phyloP scores from a whole-genome alignment of 768 basidiomycete genomes.

The Rhizopogon roseolus region DNA sequence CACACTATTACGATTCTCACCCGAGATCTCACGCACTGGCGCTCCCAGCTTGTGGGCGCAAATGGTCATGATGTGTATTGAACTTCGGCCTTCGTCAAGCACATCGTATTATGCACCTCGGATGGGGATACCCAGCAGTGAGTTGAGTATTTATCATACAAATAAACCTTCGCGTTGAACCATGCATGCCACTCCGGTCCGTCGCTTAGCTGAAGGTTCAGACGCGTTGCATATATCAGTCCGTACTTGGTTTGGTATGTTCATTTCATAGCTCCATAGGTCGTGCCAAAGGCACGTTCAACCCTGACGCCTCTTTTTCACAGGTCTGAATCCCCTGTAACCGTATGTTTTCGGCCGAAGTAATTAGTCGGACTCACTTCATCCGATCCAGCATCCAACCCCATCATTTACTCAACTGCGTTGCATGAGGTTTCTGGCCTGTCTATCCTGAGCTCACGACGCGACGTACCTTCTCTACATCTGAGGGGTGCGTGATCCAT shows the following conservation, averaged over 20 bases:
- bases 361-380: background rate
- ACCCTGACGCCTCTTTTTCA: background rate
- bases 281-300: background rate
- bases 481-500: background rate
- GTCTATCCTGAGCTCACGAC: background rate
- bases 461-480: background rate
- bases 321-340: background rate
- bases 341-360: background rate
- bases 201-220: background rate
- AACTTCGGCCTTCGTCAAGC: background rate
- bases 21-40: too few species aligned
- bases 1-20: background rate
- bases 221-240: background rate
- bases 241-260: background rate
- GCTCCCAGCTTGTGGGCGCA: too few species aligned
- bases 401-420: background rate
- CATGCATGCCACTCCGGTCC: background rate
- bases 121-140: background rate
- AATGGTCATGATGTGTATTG: too few species aligned
- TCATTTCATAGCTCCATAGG: background rate
- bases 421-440: slow-evolving; percentile 1
- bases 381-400: background rate
- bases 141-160: background rate
- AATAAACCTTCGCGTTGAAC: background rate
- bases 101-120: background rate